phyloP scores from a whole-genome alignment of 2,329 filamentous ascomycete species.

The Fusarium praegraminearum region DNA sequence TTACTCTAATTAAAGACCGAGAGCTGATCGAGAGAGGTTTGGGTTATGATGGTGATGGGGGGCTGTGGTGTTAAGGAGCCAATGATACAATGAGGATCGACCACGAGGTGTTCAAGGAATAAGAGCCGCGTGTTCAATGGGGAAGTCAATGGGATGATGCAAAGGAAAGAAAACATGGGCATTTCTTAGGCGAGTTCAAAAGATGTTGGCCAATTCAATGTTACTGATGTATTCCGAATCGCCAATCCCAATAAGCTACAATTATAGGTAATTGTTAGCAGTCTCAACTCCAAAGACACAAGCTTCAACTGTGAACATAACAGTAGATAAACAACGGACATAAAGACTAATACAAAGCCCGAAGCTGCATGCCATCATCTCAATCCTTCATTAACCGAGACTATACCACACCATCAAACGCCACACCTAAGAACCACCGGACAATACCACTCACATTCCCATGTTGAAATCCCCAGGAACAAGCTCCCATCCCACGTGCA shows the following conservation, averaged over 20 bases:
- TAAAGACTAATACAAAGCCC: neutral
- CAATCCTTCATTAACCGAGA: constrained; percentile 10
- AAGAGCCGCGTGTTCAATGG: constrained; percentile 21
- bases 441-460: neutral
- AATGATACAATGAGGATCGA: constrained; percentile 32
- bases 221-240: too few species aligned
- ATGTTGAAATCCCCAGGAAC: constrained; percentile 13
- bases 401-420: constrained; percentile 8
- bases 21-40: neutral
- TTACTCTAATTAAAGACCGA: constrained; percentile 9
- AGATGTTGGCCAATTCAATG: neutral
- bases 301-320: neutral
- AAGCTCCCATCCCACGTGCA: constrained; percentile 34
- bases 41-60: neutral
- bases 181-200: neutral
- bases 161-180: neutral
- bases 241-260: neutral
- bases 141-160: neutral
- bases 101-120: constrained; percentile 36
- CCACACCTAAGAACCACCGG: constrained; percentile 4
- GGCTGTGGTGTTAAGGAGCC: constrained; percentile 17
- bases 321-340: neutral
- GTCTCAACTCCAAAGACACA: too few species aligned
- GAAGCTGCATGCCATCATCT: constrained; percentile 2
- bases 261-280: too few species aligned